Evolutionary conservation across 306 rosid species (phyloP), one percentile per base, ranked within the genome.

Genomic region (Begonia peltatifolia): DNA sequence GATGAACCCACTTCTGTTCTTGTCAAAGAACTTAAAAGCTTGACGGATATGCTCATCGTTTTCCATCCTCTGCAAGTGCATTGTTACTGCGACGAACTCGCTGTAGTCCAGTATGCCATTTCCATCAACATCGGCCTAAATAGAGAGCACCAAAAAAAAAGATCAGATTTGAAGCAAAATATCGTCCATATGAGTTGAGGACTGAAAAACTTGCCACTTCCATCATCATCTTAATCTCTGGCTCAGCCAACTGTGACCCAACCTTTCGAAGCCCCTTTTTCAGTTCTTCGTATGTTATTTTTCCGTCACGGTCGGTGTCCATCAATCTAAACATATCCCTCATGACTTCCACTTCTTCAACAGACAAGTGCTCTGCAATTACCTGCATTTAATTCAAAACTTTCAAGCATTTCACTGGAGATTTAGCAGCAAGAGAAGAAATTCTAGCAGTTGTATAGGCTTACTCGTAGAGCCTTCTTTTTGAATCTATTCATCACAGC

Each of bases 141-240:
- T 6, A 57, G 38, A 30, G 9, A 30, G 38, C 18, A 17, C 18
- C 18, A 17, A 17, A 17, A 17, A 17, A 30, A 30, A 30, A 30
- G 38, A 30, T 30, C 38, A 44, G 48, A 44, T 10, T 44, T 44
- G 14, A 44, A 10, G 48, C n/a, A 44, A 44, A 10, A 44, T n/a
- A 44, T 44, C n/a, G 2, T 44, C 48, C 4, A 44, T 44, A 10
- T 7, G 20, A 42, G 6, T 20, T 53, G 30, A 42, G 38, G 12
- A 22, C 52, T 42, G 18, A 69, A 62, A 70, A 62, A 43, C 71
- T 42, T 74, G 86, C 99, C 94, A 86, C 99, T 68, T 92, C 99
- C 99, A 92, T 92, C 67, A 92, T 77, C 94, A 92, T 83, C 83
- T 79, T 86, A 58, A 92, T 77, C 83, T 92, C 99, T 17, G 96